Conservation (phyloP, 78 protist species). For the Corallochytrium limacisporum region DNA sequence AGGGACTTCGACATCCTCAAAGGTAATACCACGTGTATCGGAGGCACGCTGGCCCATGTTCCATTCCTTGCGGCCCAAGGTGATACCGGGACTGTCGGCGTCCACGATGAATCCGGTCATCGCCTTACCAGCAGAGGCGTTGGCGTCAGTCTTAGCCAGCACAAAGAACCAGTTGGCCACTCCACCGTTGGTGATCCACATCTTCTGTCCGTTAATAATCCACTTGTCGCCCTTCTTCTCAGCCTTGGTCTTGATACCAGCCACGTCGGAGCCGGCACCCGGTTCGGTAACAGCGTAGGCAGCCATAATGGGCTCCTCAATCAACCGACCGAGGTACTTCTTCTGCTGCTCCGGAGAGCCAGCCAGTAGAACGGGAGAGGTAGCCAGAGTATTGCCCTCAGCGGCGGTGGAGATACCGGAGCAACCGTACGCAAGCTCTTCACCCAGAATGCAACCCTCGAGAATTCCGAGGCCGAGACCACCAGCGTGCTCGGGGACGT, state of each 20-base stretch:
- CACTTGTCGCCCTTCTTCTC: constrained; percentile 36
- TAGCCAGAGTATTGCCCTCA: constrained; percentile 30
- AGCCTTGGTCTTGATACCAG: constrained; percentile 27
- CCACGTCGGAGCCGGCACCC: constrained; percentile 58
- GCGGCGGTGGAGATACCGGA: constrained; percentile 25
- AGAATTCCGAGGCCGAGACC: constrained; percentile 15
- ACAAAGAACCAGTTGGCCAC: constrained; percentile 40
- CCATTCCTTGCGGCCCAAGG: constrained; percentile 36
- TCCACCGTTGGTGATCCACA: constrained; percentile 62
- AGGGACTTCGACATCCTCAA: constrained; percentile 38
- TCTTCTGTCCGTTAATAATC: constrained; percentile 45
- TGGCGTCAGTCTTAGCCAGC: constrained; percentile 14
- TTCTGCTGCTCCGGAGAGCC: constrained; percentile 25
- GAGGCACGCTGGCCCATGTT: constrained; percentile 58
- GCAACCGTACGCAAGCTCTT: constrained; percentile 37
- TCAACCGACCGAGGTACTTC: constrained; percentile 28
- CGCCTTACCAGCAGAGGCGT: not conserved
- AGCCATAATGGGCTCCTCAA: constrained; percentile 23
- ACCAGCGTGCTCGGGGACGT: constrained; percentile 25
- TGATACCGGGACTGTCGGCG: constrained; percentile 15
- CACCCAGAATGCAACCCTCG: constrained; percentile 9
- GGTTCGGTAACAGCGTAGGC: constrained; percentile 55
- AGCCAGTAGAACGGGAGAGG: constrained; percentile 20
- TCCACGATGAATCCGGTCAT: constrained; percentile 61
- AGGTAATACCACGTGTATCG: constrained; percentile 36